Base-by-base conservation (phyloP, 768 basidiomycete genomes). In the Pleurotus eryngii region DNA sequence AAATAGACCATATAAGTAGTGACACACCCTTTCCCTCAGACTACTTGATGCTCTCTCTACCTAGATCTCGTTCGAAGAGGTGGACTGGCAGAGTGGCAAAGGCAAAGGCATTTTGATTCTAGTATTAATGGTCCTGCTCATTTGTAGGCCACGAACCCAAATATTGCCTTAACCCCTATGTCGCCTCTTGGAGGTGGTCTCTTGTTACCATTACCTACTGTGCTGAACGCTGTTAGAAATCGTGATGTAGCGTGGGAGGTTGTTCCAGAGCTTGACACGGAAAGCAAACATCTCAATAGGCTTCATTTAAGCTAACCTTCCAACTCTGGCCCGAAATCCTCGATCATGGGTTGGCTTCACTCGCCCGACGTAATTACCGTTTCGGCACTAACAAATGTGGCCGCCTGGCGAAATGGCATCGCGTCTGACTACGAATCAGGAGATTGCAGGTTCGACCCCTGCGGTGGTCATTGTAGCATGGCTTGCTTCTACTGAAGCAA, bases 351-450 rank as follows among this genome's bases (percentile, higher is more conserved):
- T 17, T 42, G 17, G 40, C 3, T 26, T 42, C 9, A 12, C 40
- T 8, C 18, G 30, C 7, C 26, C 26, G 7, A 38, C 20, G 18
- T 51, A 17, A 14, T n/a, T 3, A 37, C 9, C 11, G 5, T 17
- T 12, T n/a, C n/a, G 27, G 26, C 12, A 3, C 3, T 26, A 15
- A 3, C 8, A 15, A 5, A 14, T 64, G 67, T 64, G 87, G 87
- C 85, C 86, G 87, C 84, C 84, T 89, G 88, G 88, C 87, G 87
- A 88, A 90, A 89, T 89, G 88, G 88, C 87, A 90, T 89, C 87
- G 88, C 87, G 87, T 89, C 86, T 89, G 87, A 89, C 88, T 89
- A 87, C 87, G 86, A 87, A 89, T 88, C 88, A 89, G 87, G 87
- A 90, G 88, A 88, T 89, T 88, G 87, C 86, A 89, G 86, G 88